Base-by-base conservation (phyloP, 139 green algal genomes). In the Coelastrella sp. region DNA sequence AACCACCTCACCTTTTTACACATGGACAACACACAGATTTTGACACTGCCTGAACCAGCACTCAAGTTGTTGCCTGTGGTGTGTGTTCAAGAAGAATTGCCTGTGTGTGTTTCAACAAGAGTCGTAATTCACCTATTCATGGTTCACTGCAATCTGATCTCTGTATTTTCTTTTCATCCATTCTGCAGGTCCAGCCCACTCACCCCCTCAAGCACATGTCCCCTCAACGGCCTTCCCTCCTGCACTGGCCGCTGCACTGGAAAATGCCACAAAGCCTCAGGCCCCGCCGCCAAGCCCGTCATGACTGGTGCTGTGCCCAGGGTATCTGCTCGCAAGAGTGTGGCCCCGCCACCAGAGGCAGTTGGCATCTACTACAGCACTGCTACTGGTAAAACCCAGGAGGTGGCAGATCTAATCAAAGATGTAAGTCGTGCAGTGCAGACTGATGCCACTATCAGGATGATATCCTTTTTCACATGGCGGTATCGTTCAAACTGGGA, bases 291-390 rank as follows among this genome's bases (percentile, higher is more conserved):
- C 35, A 83, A 68, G 34, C 37, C 75, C 35, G 4, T 83, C 51
- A 23, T 51, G 71, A 27, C 6, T 27, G 21, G 2, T n/a, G 37
- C 25, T n/a, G 17, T 32, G 66, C 35, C 35, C 27, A 27, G 30
- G 27, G n/a, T n/a, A n/a, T 11, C 66, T 32, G 53, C 19, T n/a
- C 75, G 75, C 38, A 60, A 72, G 57, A 19, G 27, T n/a, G 15
- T 83, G 17, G 76, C 76, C 1, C 57, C 76, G 4, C 76, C 76
- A 13, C 76, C 76, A 17, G 76, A 83, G 25, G 76, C 76, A 0
- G 0, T 83, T 51, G 85, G 78, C 30, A 81, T 89, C 64, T 89
- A 87, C 66, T 89, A 89, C 85, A 77, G 53, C 79, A 89, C 81
- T 8, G 48, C 84, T 25, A 85, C 86, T 37, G 86, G 86, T 34